These are phyloP conservation scores for Fusarium continuum DNA, from an alignment of 2,329 filamentous ascomycete species.

Conservation along the genomic window DNA sequence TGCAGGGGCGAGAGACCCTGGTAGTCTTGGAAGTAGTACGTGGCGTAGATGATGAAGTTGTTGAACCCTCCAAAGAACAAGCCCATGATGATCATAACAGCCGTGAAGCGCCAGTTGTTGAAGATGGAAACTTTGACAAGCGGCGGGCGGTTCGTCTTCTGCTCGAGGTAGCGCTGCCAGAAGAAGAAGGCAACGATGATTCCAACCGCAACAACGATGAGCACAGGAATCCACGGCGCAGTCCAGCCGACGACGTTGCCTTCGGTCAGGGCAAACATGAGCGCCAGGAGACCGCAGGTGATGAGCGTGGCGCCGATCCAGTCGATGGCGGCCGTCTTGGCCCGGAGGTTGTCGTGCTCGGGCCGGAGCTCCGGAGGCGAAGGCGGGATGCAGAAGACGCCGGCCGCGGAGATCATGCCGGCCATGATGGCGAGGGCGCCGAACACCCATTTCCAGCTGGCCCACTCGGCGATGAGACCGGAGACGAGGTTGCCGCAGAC, in stretches of 20 bases:
- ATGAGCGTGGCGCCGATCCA: conserved; percentile 73
- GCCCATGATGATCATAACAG: conserved; percentile 71
- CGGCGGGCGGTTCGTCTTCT: conserved; percentile 53
- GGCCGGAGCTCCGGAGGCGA: conserved; percentile 49
- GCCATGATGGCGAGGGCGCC: conserved; percentile 70
- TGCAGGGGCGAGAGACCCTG: conserved; percentile 69
- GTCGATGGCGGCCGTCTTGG: conserved; percentile 62
- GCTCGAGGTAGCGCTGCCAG: conserved; percentile 64
- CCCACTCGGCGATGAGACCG: conserved; percentile 70
- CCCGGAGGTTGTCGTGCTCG: conserved; percentile 38
- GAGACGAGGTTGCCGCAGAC: conserved; percentile 72
- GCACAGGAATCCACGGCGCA: conserved; percentile 67
- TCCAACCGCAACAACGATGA: conserved; percentile 67
- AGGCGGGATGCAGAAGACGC: conserved; percentile 67
- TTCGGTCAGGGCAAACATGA: conserved; percentile 74
- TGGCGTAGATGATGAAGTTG: conserved; percentile 72
- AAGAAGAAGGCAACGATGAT: conserved; percentile 65
- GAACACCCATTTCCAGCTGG: conserved; percentile 74
- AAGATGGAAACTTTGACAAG: conserved; percentile 76
- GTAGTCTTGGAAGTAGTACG: conserved; percentile 76
- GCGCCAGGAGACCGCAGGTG: conserved; percentile 67
- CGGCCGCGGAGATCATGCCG: conserved; percentile 63
- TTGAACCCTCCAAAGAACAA: conserved; percentile 75
- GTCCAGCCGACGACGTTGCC: conserved; percentile 75
- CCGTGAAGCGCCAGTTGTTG: conserved; percentile 65